A percentile compares a stretch with the other conserved stretches of the same genome.
phyloP scores from a whole-genome alignment of 139 green algal genomes.

The Diplosphaera chodatii region DNA sequence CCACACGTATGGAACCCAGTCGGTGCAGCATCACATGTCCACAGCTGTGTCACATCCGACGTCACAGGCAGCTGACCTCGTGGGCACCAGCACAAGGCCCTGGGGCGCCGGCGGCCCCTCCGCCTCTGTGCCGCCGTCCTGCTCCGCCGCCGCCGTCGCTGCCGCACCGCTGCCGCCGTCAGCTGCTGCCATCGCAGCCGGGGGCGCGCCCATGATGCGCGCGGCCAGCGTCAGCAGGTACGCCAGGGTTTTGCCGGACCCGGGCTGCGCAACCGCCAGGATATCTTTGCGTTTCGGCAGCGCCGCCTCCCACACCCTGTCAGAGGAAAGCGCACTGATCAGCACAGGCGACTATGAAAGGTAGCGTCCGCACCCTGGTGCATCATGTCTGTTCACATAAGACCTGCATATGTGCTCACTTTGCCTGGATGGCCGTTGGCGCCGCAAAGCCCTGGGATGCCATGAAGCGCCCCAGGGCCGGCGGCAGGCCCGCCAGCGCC shows the following conservation, averaged over 20 bases:
- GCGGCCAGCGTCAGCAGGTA: conserved; percentile 62
- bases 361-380: too few species aligned
- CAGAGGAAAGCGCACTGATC: neutral
- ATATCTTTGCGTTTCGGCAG: conserved; percentile 26
- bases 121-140: too few species aligned
- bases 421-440: conserved; percentile 63
- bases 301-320: conserved; percentile 33
- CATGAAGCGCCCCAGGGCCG: conserved; percentile 56
- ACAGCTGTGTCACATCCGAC: too few species aligned
- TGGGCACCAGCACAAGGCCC: conserved; percentile 65
- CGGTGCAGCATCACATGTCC: too few species aligned
- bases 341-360: too few species aligned
- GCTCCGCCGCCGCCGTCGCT: too few species aligned
- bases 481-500: conserved; percentile 25
- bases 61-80: too few species aligned
- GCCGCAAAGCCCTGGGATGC: conserved; percentile 43
- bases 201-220: conserved; percentile 1
- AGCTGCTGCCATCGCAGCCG: too few species aligned
- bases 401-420: too few species aligned
- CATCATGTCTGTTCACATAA: too few species aligned
- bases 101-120: conserved; percentile 19
- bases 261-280: conserved; percentile 61
- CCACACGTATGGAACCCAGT: too few species aligned
- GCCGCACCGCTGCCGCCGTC: too few species aligned
- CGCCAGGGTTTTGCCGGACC: conserved; percentile 78